Evolutionary conservation across 176 grass and related monocot genomes (phyloP).

Genomic region (Bonia amplexicaulis): DNA sequence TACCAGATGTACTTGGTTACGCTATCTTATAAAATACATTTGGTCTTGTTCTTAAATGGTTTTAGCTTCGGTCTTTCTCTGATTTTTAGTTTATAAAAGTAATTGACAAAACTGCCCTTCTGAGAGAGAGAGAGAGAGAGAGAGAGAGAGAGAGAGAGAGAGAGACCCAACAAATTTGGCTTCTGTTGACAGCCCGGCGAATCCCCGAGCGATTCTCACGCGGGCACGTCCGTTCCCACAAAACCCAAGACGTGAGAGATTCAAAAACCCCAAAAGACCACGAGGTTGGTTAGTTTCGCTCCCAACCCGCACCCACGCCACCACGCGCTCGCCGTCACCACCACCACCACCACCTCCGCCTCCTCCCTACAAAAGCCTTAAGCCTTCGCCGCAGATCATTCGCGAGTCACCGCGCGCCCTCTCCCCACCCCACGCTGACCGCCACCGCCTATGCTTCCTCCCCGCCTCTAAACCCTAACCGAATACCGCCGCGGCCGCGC

Average conservation of each 20-base stretch:
- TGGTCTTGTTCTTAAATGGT: no score
- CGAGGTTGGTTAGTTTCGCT: conserved; percentile 11
- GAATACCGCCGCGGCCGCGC: background rate
- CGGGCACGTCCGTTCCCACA: background rate
- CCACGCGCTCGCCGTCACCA: conserved; percentile 17
- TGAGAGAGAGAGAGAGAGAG: background rate
- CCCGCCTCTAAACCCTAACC: background rate
- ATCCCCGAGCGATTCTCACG: background rate
- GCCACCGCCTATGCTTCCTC: background rate
- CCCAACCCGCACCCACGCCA: conserved; percentile 15
- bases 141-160: background rate
- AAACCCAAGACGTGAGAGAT: background rate
- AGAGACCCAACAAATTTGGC: background rate
- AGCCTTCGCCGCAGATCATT: conserved; percentile 17
- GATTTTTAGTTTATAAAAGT: background rate
- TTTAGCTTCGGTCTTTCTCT: no score
- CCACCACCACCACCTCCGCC: conserved; percentile 23
- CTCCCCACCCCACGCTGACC: background rate
- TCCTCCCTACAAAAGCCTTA: conserved; percentile 32
- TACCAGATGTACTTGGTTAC: no score
- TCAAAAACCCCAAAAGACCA: background rate
- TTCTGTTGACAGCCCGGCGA: background rate
- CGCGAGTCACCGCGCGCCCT: background rate
- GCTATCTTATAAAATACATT: no score
- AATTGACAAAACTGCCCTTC: background rate